phyloP scores from a whole-genome alignment of 164 flowering plant species.

The Pachysandra terminalis region DNA sequence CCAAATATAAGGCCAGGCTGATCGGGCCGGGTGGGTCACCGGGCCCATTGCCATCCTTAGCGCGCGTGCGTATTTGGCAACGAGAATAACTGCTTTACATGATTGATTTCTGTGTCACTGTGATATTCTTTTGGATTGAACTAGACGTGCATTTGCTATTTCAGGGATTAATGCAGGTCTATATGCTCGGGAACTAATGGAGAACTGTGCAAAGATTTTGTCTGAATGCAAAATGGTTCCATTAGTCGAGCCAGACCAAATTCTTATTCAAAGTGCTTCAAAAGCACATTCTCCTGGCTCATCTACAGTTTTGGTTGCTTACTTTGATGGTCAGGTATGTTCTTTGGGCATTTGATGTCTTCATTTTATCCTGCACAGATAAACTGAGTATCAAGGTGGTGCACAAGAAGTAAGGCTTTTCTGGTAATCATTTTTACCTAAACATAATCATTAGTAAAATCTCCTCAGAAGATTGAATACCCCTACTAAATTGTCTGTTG shows the following conservation, averaged over 20 bases:
- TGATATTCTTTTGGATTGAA: neutral
- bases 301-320: slow-evolving; percentile 72
- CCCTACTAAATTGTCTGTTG: too few relatives aligned
- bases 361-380: neutral
- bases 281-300: slow-evolving; percentile 54
- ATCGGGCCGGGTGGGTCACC: too few relatives aligned
- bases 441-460: too few relatives aligned
- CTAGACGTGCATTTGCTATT: slow-evolving; percentile 7
- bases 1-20: too few relatives aligned
- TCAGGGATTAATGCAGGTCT: slow-evolving; percentile 61
- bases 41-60: too few relatives aligned
- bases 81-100: neutral
- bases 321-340: slow-evolving; percentile 72
- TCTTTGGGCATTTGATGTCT: neutral
- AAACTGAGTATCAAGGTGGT: neutral
- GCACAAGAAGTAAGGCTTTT: neutral
- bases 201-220: slow-evolving; percentile 49
- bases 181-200: slow-evolving; percentile 65
- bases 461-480: too few relatives aligned
- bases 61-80: too few relatives aligned
- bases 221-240: slow-evolving; percentile 26
- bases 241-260: slow-evolving; percentile 36
- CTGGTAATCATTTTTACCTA: neutral
- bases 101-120: neutral
- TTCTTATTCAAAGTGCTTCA: slow-evolving; percentile 49